Conservation (phyloP, 495 filamentous ascomycete genomes). For the Aspergillus mulundensis region DNA sequence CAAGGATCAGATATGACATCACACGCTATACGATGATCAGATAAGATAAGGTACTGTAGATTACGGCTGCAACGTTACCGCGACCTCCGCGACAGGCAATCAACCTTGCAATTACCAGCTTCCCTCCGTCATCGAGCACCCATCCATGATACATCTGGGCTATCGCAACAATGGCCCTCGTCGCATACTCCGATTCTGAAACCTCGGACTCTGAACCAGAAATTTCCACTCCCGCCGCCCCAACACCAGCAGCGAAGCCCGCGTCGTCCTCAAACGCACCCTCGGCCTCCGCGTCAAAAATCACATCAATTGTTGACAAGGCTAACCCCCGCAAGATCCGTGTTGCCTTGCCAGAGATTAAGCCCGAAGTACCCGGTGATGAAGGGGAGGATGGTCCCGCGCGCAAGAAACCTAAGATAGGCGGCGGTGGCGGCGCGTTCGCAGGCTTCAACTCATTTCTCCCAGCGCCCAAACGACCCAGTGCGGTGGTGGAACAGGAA, state of each 20-base stretch:
- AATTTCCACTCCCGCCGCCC: slow-evolving; percentile 9
- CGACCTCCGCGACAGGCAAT: too few species aligned
- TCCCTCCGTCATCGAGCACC: neutral
- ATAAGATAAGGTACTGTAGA: slow-evolving; percentile 4
- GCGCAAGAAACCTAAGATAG: slow-evolving; percentile 63
- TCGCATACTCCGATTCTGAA: slow-evolving; percentile 85
- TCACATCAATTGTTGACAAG: slow-evolving; percentile 66
- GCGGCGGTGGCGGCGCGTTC: slow-evolving; percentile 51
- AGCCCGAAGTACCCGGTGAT: slow-evolving; percentile 39
- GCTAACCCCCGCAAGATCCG: slow-evolving; percentile 77
- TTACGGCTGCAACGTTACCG: neutral
- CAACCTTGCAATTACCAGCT: neutral
- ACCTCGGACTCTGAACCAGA: slow-evolving; percentile 50
- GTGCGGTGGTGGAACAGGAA: slow-evolving; percentile 31
- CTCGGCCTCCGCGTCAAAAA: slow-evolving; percentile 55
- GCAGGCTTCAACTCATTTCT: slow-evolving; percentile 80
- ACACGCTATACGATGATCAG: neutral
- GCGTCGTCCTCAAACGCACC: slow-evolving; percentile 12
- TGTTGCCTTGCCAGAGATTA: slow-evolving; percentile 60
- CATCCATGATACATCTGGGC: neutral
- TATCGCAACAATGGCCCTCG: slow-evolving; percentile 58
- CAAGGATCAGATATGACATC: neutral
- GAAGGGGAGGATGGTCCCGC: slow-evolving; percentile 56
- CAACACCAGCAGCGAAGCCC: slow-evolving; percentile 17
- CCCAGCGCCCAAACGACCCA: slow-evolving; percentile 71